Evolutionary conservation across 345 rosid genomes (phyloP).

Genomic region (Populus pruinosa): DNA sequence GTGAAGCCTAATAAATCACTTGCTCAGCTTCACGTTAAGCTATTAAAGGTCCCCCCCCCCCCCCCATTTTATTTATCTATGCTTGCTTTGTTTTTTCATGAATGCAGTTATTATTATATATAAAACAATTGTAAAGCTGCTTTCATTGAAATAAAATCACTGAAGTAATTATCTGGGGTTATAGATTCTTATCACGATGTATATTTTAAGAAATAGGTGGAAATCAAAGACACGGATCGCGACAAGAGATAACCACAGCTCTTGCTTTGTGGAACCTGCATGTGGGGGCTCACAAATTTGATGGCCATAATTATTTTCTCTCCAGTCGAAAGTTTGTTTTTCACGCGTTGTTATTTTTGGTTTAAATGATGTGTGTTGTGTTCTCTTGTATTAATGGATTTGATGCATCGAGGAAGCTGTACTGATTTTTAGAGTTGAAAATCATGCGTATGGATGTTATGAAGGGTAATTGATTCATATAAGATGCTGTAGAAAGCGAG

Average conservation of each 20-base stretch:
- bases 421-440: background rate
- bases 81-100: background rate
- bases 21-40: slow-evolving; percentile 64
- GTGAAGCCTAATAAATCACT: slow-evolving; percentile 42
- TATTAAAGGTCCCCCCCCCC: slow-evolving; percentile 52
- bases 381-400: background rate
- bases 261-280: background rate
- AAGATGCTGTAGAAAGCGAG: background rate
- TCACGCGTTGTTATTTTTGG: background rate
- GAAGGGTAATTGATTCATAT: background rate
- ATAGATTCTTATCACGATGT: background rate
- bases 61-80: background rate
- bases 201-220: background rate
- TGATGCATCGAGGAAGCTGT: background rate
- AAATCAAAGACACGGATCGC: background rate
- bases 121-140: background rate
- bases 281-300: background rate
- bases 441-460: background rate
- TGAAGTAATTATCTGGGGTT: background rate
- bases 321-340: background rate
- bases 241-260: background rate
- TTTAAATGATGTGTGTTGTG: background rate
- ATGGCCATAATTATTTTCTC: background rate
- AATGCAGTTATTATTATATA: background rate
- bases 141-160: background rate